phyloP scores from a whole-genome alignment of 768 basidiomycete genomes.

The Termitomyces sp. region DNA sequence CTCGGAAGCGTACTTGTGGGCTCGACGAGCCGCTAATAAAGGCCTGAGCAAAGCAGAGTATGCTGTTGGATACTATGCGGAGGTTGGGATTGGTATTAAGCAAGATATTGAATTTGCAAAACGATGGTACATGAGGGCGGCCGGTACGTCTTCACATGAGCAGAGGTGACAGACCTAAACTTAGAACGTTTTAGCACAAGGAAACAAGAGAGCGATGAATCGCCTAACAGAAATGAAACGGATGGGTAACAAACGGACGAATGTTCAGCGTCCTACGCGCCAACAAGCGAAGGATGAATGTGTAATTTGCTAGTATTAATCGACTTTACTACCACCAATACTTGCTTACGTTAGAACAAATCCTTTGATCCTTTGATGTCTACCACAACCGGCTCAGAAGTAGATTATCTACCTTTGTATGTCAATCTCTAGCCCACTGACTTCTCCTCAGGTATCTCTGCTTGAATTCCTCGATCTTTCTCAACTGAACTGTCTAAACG shows the following conservation, averaged over 20 bases:
- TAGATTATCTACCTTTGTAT: slow-evolving; percentile 8
- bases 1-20: slow-evolving; percentile 99
- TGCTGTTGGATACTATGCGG: slow-evolving; percentile 97
- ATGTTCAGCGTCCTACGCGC: slow-evolving; percentile 81
- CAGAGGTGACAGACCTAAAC: not conserved
- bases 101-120: slow-evolving; percentile 95
- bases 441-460: slow-evolving; percentile 38
- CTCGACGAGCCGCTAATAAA: slow-evolving; percentile 92
- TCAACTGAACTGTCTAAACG: slow-evolving; percentile 71
- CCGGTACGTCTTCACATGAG: slow-evolving; percentile 54
- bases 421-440: slow-evolving; percentile 2
- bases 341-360: slow-evolving; percentile 13
- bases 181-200: slow-evolving; percentile 61
- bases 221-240: slow-evolving; percentile 94
- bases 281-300: slow-evolving; percentile 94
- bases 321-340: not conserved
- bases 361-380: slow-evolving; percentile 5
- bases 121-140: slow-evolving; percentile 98
- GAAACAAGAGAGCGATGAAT: slow-evolving; percentile 97
- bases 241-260: slow-evolving; percentile 72
- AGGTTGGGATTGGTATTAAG: slow-evolving; percentile 96
- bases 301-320: slow-evolving; percentile 55
- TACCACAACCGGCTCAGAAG: slow-evolving; percentile 10
- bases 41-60: slow-evolving; percentile 97
- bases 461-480: slow-evolving; percentile 53